Evolutionary conservation across 805 yeast genomes (phyloP), one percentile per base, ranked within the genome.

Genomic region (Brettanomyces anomalus): DNA sequence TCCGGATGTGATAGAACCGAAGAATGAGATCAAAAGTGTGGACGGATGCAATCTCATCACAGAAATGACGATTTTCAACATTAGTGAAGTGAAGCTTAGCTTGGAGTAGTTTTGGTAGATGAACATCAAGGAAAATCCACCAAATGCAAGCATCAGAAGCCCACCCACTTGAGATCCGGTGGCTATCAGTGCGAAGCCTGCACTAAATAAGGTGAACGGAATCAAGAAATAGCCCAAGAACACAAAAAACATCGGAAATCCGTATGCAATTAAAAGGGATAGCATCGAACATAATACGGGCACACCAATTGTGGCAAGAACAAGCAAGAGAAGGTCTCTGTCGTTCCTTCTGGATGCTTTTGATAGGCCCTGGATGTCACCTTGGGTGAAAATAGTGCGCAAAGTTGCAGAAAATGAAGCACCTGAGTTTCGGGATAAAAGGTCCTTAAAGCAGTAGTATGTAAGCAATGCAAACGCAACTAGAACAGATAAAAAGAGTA

Each of bases 41-140:
- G 88, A 79, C 7, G 95, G 95, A 52, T 80, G 79, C 31, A 68
- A 57, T 47, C 74, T 73, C 76, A 85, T 80, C 5, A 85, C 95
- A 53, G 80, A 85, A 50, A 89, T 80, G n/a, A 84, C 76, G 2
- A 59, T 51, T 34, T 56, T 50, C 34, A 61, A 42, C 47, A 59
- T 49, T 11, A 54, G 20, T 15, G 60, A 53, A 2, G 63, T 59
- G 42, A 59, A 61, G 34, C 57, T 53, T 24, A 61, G 45, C 41
- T 58, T 54, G 41, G 46, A 56, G 28, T 49, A 51, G 41, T 54
- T 56, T 8, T 43, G 49, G 33, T 50, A 49, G 43, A 58, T 43
- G 42, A 57, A 60, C 41, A 49, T 39, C 1, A 60, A 26, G 3
- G 55, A 45, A 7, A 54, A 33, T 3, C 50, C 33, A 3, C 57